Conservation (phyloP, 2,329 filamentous ascomycete species). For the Beauveria rudraprayagi region DNA sequence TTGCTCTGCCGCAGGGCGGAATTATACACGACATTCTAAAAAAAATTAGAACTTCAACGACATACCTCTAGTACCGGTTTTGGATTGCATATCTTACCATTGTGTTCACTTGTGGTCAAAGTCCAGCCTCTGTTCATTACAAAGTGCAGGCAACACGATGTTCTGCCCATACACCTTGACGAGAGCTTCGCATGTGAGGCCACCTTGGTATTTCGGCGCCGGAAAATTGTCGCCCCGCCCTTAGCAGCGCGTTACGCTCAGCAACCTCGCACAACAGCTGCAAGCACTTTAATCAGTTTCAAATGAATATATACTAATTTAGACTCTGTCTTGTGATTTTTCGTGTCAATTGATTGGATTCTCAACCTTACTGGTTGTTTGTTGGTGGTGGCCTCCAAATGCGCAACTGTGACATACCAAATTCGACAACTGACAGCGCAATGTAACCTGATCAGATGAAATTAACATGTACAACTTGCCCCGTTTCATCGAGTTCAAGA, state of each 20-base stretch:
- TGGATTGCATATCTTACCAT: not conserved
- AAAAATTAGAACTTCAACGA: not conserved
- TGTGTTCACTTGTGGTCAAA: not conserved
- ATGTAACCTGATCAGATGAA: no score
- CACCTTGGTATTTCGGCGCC: conserved; percentile 8
- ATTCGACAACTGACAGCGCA: no score
- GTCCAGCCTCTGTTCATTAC: no score
- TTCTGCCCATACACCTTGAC: not conserved
- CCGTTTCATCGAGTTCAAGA: no score
- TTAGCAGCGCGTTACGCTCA: not conserved
- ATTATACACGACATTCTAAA: conserved; percentile 76
- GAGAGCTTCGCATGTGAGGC: conserved; percentile 6
- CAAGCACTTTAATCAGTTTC: no score
- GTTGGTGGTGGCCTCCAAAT: no score
- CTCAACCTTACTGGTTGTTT: no score
- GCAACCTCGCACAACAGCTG: not conserved
- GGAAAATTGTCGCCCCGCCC: conserved; percentile 10
- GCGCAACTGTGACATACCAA: no score
- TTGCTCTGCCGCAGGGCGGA: conserved; percentile 78
- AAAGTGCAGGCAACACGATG: not conserved
- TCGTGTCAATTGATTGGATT: no score
- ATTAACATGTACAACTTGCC: no score
- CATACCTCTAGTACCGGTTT: rapidly evolving
- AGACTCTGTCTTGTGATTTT: no score
- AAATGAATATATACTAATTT: no score